These are phyloP conservation scores for Eremomyces bilateralis DNA, from an alignment of 495 filamentous ascomycete genomes.

Conservation along the genomic window DNA sequence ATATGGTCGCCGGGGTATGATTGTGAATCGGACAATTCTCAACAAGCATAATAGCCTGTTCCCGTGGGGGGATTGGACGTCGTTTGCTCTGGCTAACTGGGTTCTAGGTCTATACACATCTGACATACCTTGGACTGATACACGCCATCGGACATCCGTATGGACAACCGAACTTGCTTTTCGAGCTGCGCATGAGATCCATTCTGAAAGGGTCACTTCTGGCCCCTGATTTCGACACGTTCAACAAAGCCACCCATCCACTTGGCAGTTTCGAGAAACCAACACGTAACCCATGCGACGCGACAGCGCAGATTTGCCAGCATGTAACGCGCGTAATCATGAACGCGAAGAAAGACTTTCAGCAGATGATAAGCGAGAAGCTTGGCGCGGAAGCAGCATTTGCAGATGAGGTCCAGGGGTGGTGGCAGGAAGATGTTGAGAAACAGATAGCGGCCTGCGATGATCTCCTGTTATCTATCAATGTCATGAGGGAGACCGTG, in stretches of 20 bases:
- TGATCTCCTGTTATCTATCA: conserved; percentile 7
- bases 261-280: background rate
- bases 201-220: background rate
- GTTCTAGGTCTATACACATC: conserved; percentile 26
- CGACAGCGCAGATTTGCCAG: no score
- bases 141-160: conserved; percentile 20
- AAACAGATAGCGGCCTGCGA: background rate
- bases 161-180: conserved; percentile 14
- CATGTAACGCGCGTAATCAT: no score
- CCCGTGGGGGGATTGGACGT: conserved; percentile 9
- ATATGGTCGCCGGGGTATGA: background rate
- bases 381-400: background rate
- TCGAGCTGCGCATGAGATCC: background rate
- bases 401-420: background rate
- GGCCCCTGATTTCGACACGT: conserved; percentile 2
- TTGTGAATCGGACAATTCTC: conserved; percentile 37
- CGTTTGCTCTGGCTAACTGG: conserved; percentile 54
- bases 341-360: no score
- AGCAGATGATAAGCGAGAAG: background rate
- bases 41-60: conserved; percentile 40
- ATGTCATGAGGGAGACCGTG: conserved; percentile 35
- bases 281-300: no score
- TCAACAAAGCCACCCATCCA: conserved; percentile 11
- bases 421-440: background rate
- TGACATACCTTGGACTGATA: conserved; percentile 42